phyloP scores from a whole-genome alignment of 1,284 basidiomycete genomes.

The Phylloporus gajari region DNA sequence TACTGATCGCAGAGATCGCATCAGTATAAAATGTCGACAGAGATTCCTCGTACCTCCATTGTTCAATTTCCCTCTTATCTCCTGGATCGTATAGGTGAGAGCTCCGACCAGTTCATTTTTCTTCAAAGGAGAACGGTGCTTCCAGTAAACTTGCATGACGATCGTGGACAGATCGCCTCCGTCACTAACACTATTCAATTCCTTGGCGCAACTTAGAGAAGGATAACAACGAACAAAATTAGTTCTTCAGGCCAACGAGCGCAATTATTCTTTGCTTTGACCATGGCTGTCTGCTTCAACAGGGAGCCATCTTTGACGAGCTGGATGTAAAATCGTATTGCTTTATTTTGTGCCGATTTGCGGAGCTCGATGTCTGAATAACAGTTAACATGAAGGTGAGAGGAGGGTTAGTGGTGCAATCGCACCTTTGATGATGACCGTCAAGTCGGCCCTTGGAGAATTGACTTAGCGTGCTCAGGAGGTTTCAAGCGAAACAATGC shows the following conservation, averaged over 20 bases:
- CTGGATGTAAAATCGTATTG: not conserved
- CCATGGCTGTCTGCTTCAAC: not conserved
- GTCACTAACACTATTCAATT: slow-evolving; percentile 4
- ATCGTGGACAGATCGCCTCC: not conserved
- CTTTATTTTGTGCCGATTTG: not conserved
- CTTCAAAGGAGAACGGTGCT: not conserved
- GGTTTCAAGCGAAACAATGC: not conserved
- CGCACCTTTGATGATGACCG: not conserved
- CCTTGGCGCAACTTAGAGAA: not conserved
- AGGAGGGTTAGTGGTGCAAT: not conserved
- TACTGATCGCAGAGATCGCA: not conserved
- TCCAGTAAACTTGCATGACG: slow-evolving; percentile 7
- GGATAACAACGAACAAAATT: slow-evolving; percentile 12
- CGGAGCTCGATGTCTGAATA: slow-evolving; percentile 2
- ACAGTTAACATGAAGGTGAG: not conserved
- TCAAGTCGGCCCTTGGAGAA: not conserved
- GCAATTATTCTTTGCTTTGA: not conserved
- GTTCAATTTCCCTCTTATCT: not conserved
- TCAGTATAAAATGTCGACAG: slow-evolving; percentile 1
- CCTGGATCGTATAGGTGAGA: slow-evolving; percentile 1
- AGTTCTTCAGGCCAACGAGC: slow-evolving; percentile 8
- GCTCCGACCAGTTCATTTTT: not conserved
- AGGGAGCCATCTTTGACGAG: not conserved
- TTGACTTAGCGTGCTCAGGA: not conserved
- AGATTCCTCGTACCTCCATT: slow-evolving; percentile 6